Evolutionary conservation across 495 filamentous ascomycete genomes (phyloP).

Genomic region (Rhypophila decipiens): DNA sequence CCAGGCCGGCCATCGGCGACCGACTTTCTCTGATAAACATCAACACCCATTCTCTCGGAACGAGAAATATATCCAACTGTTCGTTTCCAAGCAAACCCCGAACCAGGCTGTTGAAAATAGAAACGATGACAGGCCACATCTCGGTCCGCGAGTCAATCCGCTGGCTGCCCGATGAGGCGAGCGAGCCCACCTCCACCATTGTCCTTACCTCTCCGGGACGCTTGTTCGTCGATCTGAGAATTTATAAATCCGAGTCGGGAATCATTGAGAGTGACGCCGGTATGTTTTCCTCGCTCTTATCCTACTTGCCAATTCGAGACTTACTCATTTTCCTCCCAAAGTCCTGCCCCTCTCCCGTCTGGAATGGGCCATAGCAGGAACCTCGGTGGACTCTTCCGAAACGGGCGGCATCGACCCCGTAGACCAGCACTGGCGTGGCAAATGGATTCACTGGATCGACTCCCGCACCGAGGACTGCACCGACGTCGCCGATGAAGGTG

Average conservation of each 20-base stretch:
- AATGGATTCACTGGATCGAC: slow-evolving; percentile 51
- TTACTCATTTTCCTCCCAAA: too few relatives aligned
- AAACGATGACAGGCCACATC: slow-evolving; percentile 29
- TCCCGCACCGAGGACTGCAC: slow-evolving; percentile 30
- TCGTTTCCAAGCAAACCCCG: too few relatives aligned
- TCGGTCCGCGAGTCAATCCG: slow-evolving; percentile 35
- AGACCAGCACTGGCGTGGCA: slow-evolving; percentile 16
- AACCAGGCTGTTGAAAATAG: too few relatives aligned
- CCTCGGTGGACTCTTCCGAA: slow-evolving; percentile 20
- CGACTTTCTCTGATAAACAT: too few relatives aligned
- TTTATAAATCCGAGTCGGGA: slow-evolving; percentile 7
- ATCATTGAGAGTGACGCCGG: background rate
- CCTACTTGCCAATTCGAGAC: background rate
- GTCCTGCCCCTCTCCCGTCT: slow-evolving; percentile 7
- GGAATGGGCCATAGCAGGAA: slow-evolving; percentile 53
- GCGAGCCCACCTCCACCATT: slow-evolving; percentile 38
- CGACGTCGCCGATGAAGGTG: slow-evolving; percentile 40
- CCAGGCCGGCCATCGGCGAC: too few relatives aligned
- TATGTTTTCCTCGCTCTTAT: background rate
- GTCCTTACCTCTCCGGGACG: slow-evolving; percentile 43
- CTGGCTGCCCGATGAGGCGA: slow-evolving; percentile 33
- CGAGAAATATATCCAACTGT: too few relatives aligned
- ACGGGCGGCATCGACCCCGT: background rate
- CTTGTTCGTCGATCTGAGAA: slow-evolving; percentile 47
- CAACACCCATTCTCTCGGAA: too few relatives aligned